Percentiles rank a stretch among this genome's conserved stretches.
Evolutionary conservation across 805 yeast genomes (phyloP).

Genomic region (Saccharomycopsis microspora): DNA sequence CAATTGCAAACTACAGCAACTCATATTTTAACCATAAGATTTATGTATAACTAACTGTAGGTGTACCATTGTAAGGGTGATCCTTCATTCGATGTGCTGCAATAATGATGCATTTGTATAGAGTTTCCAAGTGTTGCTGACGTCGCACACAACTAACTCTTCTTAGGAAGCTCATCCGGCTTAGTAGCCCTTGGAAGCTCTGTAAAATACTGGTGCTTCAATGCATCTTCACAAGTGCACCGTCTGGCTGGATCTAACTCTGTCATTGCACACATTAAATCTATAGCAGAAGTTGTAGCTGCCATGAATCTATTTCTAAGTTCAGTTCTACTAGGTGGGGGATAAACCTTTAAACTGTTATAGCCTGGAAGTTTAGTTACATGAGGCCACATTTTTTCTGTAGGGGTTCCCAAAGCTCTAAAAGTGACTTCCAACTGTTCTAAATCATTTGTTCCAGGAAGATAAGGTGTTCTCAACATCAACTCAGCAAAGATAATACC

Average conservation of each 20-base stretch:
- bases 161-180: conserved; percentile 51
- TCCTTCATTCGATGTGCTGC: too few species aligned
- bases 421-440: conserved; percentile 93
- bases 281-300: conserved; percentile 77
- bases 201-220: conserved; percentile 54
- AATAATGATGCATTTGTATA: too few species aligned
- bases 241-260: conserved; percentile 70
- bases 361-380: conserved; percentile 72
- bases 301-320: conserved; percentile 78
- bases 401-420: conserved; percentile 92
- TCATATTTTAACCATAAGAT: too few species aligned
- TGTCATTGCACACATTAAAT: conserved; percentile 61
- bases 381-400: conserved; percentile 85
- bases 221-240: conserved; percentile 50
- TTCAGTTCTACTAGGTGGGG: conserved; percentile 74
- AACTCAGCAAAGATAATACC: conserved; percentile 95
- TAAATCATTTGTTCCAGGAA: conserved; percentile 84
- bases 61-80: too few species aligned
- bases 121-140: too few species aligned
- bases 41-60: too few species aligned
- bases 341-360: conserved; percentile 62
- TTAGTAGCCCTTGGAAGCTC: conserved; percentile 70
- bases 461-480: conserved; percentile 88
- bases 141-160: not conserved
- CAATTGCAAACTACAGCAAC: too few species aligned